Evolutionary conservation across 1,284 basidiomycete genomes (phyloP).

Genomic region (Fomes fomentarius): DNA sequence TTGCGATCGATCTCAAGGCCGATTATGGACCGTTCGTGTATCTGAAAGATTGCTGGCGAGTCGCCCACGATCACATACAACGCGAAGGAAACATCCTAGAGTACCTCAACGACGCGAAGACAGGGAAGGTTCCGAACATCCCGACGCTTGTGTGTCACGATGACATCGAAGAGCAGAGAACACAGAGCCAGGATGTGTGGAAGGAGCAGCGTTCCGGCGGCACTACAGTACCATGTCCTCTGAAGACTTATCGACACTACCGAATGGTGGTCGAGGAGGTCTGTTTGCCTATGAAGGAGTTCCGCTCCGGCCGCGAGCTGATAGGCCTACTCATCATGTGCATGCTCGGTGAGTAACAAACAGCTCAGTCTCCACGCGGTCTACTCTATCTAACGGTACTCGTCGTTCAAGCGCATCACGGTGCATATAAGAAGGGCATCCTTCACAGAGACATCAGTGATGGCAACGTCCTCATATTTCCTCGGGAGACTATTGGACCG

Average conservation of each 20-base stretch:
- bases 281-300: not conserved
- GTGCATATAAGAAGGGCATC: slow-evolving; percentile 4
- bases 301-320: not conserved
- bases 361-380: too few species aligned
- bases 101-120: not conserved
- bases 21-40: not conserved
- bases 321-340: not conserved
- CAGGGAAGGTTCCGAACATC: slow-evolving; percentile 18
- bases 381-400: not conserved
- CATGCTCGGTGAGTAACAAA: not conserved
- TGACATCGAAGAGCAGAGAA: slow-evolving; percentile 11
- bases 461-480: slow-evolving; percentile 12
- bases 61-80: not conserved
- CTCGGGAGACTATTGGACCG: not conserved
- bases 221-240: not conserved
- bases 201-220: not conserved
- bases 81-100: slow-evolving; percentile 6
- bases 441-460: slow-evolving; percentile 18
- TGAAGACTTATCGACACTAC: not conserved
- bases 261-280: not conserved
- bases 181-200: slow-evolving; percentile 1
- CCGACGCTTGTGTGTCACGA: slow-evolving; percentile 15
- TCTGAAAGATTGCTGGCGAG: slow-evolving; percentile 14
- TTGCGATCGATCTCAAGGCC: not conserved
- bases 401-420: slow-evolving; percentile 4